A percentile compares a stretch with the other conserved stretches of the same genome.
phyloP scores from a whole-genome alignment of 352 stramenopile genomes.

The Globisporangium emineosum region DNA sequence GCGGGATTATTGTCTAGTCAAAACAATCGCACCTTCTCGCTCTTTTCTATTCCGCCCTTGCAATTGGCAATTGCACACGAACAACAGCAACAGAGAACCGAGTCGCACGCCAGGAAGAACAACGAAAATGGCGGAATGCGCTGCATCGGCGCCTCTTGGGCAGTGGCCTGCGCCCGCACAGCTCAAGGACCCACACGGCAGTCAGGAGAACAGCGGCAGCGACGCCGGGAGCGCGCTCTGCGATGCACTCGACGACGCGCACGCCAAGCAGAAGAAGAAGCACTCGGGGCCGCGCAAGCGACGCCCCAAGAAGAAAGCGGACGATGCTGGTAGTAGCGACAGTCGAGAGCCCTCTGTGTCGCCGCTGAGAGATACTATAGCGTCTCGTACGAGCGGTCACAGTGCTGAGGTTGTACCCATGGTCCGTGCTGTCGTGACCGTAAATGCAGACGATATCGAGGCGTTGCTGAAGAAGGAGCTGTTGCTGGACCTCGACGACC shows the following conservation, averaged over 20 bases:
- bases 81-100: not conserved
- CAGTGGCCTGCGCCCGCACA: not conserved
- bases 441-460: constrained; percentile 5
- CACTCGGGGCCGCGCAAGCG: constrained; percentile 62
- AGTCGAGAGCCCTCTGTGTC: not conserved
- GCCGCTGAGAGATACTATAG: not conserved
- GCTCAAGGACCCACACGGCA: not conserved
- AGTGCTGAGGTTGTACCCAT: not conserved
- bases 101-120: not conserved
- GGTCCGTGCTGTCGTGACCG: not conserved
- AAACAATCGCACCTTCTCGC: too few species aligned
- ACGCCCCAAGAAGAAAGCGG: constrained; percentile 58
- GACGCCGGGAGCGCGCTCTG: not conserved
- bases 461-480: constrained; percentile 15
- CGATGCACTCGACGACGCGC: not conserved
- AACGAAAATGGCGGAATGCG: constrained; percentile 6
- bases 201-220: not conserved
- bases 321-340: not conserved
- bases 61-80: not conserved
- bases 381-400: not conserved
- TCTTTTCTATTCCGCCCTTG: not conserved
- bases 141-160: not conserved
- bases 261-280: constrained; percentile 25
- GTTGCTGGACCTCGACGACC: not conserved
- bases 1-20: too few species aligned